Percentiles rank a stretch among this genome's conserved stretches.
Evolutionary conservation across 148 eudicot species (phyloP).

Genomic region (Cornus florida): DNA sequence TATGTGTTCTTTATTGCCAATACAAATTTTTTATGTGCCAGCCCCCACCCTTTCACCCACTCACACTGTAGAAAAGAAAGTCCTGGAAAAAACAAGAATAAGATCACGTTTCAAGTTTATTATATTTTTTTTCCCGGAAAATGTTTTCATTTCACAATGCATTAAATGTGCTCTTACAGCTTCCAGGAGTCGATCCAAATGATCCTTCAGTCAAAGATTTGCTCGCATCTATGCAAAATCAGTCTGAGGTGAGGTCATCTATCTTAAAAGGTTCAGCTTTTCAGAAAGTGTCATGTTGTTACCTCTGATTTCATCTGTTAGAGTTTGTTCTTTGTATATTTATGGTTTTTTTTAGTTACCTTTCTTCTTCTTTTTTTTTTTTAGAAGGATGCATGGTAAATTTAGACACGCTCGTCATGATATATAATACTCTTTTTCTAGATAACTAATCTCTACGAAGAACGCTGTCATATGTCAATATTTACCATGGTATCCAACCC

Average conservation of each 20-base stretch:
- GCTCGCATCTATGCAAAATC: conserved; percentile 87
- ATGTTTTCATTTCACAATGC: neutral
- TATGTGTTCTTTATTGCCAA: conserved; percentile 25
- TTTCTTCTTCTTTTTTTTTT: no score
- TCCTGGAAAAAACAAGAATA: neutral
- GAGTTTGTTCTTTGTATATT: neutral
- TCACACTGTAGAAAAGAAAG: neutral
- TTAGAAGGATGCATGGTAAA: no score
- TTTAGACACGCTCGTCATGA: neutral
- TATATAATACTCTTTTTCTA: no score
- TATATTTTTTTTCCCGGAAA: neutral
- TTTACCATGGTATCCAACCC: no score
- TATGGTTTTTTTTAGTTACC: neutral
- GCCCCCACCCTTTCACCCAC: neutral
- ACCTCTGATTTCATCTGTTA: neutral
- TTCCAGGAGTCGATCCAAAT: conserved; percentile 98
- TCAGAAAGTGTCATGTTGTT: neutral
- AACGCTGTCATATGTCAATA: no score
- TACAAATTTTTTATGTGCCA: neutral
- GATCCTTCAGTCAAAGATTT: conserved; percentile 85
- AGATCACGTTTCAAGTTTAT: neutral
- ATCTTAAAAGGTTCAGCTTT: neutral
- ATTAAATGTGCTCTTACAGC: conserved; percentile 40
- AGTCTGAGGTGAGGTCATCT: conserved; percentile 66
- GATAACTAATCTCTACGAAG: no score